Evolutionary conservation across 495 filamentous ascomycete genomes (phyloP), one percentile per base, ranked within the genome.

Genomic region (Usnea hakonensis): DNA sequence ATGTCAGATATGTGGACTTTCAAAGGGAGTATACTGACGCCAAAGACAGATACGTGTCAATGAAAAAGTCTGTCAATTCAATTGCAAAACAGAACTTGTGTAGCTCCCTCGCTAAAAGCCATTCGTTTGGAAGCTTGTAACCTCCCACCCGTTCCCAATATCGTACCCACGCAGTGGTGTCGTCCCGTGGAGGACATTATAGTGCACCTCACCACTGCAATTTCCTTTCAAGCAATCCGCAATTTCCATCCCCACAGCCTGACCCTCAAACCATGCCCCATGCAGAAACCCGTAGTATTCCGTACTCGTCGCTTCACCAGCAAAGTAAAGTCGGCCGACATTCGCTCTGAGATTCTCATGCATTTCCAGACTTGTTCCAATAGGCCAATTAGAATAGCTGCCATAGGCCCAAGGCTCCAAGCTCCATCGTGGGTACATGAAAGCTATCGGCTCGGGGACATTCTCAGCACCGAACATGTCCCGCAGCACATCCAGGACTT

Each of bases 301-400:
- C 16, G 82, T 74, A 63, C 83, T 88, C 0, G 86, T 89, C 32
- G 85, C 83, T 67, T 90, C 88, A 1, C 88, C 88, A 1, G 87
- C 87, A 70, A 89, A 91, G 73, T 79, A 89, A 23, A 91, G 68
- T 5, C 82, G 71, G 57, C 79, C 81, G 0, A 85, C 73, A 65
- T 88, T 87, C n/a, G 87, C 85, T 2, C 87, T 78, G 53, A 90
- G 76, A 62, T 90, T 90, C 70, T 90, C 83, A 68, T 91, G 88
- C 72, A 78, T 83, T 65, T 88, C 82, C 1, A 89, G 75, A 5
- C 80, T 86, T 33, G 82, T 83, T 5, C 83, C 83, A 0, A 80
- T 72, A 0, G 88, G 87, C 87, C 87, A 90, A 67, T 90, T 90
- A 21, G 83, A 85, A 70, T 90, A 91, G 56, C 80, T 84, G 7